Percentiles rank a stretch among this genome's conserved stretches.
Evolutionary conservation across 306 rosid species (phyloP).

Genomic region (Lathyrus aphaca): DNA sequence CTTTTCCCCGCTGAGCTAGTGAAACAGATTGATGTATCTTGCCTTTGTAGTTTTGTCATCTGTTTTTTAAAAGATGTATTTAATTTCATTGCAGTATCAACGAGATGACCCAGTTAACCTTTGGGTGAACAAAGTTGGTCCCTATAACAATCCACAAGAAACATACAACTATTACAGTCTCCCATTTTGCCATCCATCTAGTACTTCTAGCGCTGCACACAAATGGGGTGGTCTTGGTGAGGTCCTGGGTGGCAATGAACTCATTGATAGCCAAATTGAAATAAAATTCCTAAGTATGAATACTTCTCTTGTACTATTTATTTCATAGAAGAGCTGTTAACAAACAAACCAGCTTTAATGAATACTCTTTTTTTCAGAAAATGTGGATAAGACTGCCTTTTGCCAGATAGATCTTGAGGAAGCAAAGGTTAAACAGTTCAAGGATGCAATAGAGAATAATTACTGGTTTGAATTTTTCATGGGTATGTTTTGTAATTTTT

Average conservation of each 20-base stretch:
- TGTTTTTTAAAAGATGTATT: conserved; percentile 29
- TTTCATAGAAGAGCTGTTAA: conserved; percentile 22
- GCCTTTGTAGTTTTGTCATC: conserved; percentile 33
- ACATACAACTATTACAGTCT: conserved; percentile 97
- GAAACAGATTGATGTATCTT: conserved; percentile 15
- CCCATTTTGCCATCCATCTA: conserved; percentile 80
- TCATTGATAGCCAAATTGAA: conserved; percentile 85
- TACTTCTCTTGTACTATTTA: conserved; percentile 14
- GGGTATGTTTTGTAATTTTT: conserved; percentile 64
- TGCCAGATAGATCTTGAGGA: conserved; percentile 74
- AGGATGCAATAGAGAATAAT: conserved; percentile 91
- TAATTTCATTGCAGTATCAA: conserved; percentile 67
- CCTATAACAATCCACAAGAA: conserved; percentile 99
- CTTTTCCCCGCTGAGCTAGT: background rate
- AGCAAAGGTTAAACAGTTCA: conserved; percentile 76
- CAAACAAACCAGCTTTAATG: conserved; percentile 29
- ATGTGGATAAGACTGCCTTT: conserved; percentile 74
- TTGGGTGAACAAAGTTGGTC: conserved; percentile 99
- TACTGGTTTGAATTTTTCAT: conserved; percentile 98
- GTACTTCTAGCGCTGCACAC: conserved; percentile 66
- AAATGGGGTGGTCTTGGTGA: conserved; percentile 99
- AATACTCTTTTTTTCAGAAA: conserved; percentile 52
- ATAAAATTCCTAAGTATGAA: conserved; percentile 73
- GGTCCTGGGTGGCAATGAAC: conserved; percentile 98
- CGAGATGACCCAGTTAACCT: conserved; percentile 68